A percentile compares a stretch with the other conserved stretches of the same genome.
Evolutionary conservation across 148 eudicot species (phyloP).

Genomic region (Nepenthes mirabilis): DNA sequence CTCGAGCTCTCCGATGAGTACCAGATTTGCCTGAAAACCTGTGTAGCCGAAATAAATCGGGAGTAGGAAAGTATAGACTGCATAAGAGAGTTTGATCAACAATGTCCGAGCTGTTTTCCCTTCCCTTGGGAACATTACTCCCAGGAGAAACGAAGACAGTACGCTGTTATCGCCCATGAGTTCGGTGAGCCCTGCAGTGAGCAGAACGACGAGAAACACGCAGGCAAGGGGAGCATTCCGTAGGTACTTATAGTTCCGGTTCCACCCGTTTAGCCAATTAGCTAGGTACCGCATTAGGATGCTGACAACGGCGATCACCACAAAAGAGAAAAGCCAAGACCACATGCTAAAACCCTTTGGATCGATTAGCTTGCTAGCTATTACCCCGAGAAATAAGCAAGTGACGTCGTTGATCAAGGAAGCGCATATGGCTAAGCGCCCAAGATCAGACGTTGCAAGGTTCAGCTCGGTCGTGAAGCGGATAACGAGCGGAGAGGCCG

Average conservation of each 20-base stretch:
- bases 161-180: conserved; percentile 70
- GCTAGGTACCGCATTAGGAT: conserved; percentile 40
- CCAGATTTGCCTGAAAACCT: conserved; percentile 66
- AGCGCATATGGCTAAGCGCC: conserved; percentile 58
- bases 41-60: conserved; percentile 83
- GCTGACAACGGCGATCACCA: conserved; percentile 31
- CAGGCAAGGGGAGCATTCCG: conserved; percentile 47
- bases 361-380: conserved; percentile 17
- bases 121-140: conserved; percentile 64
- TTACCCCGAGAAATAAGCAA: conserved; percentile 25
- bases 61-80: conserved; percentile 61
- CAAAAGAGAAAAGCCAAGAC: conserved; percentile 27
- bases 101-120: conserved; percentile 81
- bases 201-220: conserved; percentile 41
- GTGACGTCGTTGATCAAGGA: conserved; percentile 40
- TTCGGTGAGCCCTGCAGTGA: conserved; percentile 59
- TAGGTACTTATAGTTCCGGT: conserved; percentile 46
- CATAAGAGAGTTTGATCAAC: conserved; percentile 53
- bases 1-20: conserved; percentile 7
- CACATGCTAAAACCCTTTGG: conserved; percentile 10
- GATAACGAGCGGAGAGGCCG: conserved; percentile 60
- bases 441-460: conserved; percentile 57
- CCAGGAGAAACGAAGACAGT: conserved; percentile 54
- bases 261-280: conserved; percentile 50
- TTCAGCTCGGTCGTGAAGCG: conserved; percentile 65